Evolutionary conservation across 2,329 filamentous ascomycete species (phyloP), one percentile per base, ranked within the genome.

Genomic region (Penicillium concentricum): DNA sequence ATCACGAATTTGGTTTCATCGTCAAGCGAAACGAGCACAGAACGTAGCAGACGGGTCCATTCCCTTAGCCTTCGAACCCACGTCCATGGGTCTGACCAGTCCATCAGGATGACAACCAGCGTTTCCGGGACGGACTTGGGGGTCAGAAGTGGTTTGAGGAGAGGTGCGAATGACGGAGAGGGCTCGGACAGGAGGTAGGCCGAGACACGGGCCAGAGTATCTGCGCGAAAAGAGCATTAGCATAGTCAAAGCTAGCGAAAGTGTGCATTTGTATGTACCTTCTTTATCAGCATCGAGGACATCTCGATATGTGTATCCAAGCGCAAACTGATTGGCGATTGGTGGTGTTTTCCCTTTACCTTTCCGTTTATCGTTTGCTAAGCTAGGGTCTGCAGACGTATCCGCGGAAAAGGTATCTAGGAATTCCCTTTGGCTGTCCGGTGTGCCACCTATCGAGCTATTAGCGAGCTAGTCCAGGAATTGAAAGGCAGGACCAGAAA

Each of bases 271-370:
- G 20, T 38, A 68, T 75, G 57, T 76, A 92, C 90, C 90, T 81
- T 97, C 93, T 74, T 96, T 92, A 72, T 97, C 92, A 55, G 91
- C 89, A 74, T 97, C 92, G 37, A 96, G 82, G 37, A 97, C 91
- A 76, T 97, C 91, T 73, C 95, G 91, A 76, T 96, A 97, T 52
- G 92, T 96, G 73, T 97, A 97, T 50, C 92, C 92, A 58, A 97
- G 78, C 12, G 92, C 92, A 75, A 96, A 96, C 71, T 89, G 89
- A 71, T 97, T 97, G 54, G 92, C 92, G 69, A 96, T 84, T 22
- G 91, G 91, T 2, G 91, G 88, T 59, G 84, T 83, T 72, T 84
- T 87, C 65, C 74, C 69, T 67, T 84, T 87, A 64, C 73, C 69
- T 67, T 74, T 76, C 49, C 71, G 70, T 56, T 74, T 73, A 53